phyloP scores from a whole-genome alignment of 305 asterid species.

The Solanum chacoense region DNA sequence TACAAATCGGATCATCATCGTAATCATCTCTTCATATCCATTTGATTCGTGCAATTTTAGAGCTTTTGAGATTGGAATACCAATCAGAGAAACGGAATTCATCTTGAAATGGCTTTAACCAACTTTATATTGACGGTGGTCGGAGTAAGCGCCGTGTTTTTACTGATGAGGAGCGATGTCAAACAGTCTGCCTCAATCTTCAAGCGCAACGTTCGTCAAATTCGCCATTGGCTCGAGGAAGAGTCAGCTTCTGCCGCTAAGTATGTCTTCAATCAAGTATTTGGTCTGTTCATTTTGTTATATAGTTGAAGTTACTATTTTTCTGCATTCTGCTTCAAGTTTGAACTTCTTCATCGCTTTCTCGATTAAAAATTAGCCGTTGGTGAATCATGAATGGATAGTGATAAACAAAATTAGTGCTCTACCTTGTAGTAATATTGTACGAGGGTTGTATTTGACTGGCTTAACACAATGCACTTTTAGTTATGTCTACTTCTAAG shows the following conservation, averaged over 20 bases:
- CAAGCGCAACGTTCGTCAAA: conserved; percentile 72
- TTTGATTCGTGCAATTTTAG: not conserved
- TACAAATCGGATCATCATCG: not conserved
- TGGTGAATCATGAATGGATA: not conserved
- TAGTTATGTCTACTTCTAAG: not conserved
- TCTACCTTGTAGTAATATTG: not conserved
- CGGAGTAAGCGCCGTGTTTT: conserved; percentile 62
- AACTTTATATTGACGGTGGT: conserved; percentile 76
- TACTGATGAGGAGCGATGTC: conserved; percentile 73
- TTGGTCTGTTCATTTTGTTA: not conserved
- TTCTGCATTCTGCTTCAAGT: not conserved
- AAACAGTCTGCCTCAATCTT: conserved; percentile 74
- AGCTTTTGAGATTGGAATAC: not conserved
- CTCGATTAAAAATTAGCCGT: not conserved
- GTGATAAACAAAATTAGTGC: not conserved
- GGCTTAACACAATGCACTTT: not conserved
- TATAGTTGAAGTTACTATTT: not conserved
- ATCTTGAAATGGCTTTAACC: conserved; percentile 50
- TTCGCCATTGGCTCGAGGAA: conserved; percentile 83
- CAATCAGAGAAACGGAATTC: not conserved
- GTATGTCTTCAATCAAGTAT: conserved; percentile 18
- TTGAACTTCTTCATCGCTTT: not conserved
- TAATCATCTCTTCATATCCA: not conserved
- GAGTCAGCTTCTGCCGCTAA: conserved; percentile 64
- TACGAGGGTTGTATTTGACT: not conserved